Evolutionary conservation across 2,329 filamentous ascomycete species (phyloP).

Genomic region (Sporothrix pseudoabietina): DNA sequence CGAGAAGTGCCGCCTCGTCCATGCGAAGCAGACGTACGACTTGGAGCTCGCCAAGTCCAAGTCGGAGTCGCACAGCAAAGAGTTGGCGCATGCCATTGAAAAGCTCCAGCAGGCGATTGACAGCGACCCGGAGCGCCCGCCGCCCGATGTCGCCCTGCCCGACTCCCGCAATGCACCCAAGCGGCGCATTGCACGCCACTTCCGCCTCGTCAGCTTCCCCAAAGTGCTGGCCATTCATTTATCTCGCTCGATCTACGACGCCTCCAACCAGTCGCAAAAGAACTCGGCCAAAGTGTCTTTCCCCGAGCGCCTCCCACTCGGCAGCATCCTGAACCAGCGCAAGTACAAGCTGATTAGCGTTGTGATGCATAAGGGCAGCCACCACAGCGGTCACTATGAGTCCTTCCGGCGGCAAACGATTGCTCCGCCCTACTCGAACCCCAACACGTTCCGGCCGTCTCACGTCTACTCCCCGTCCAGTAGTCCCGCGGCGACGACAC

Average conservation of each 20-base stretch:
- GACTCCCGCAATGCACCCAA: slow-evolving; percentile 74
- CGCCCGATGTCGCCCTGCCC: slow-evolving; percentile 73
- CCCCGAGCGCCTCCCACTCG: slow-evolving; percentile 81
- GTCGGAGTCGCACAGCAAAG: slow-evolving; percentile 54
- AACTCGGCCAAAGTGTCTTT: slow-evolving; percentile 94
- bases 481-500: slow-evolving; percentile 55
- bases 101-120: slow-evolving; percentile 70
- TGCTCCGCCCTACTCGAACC: slow-evolving; percentile 78
- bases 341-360: slow-evolving; percentile 83
- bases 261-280: slow-evolving; percentile 75
- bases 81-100: slow-evolving; percentile 59
- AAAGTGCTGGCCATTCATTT: slow-evolving; percentile 90
- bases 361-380: slow-evolving; percentile 92
- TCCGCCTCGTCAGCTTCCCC: slow-evolving; percentile 83
- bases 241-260: slow-evolving; percentile 88
- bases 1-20: slow-evolving; percentile 84
- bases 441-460: slow-evolving; percentile 74
- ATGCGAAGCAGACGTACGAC: slow-evolving; percentile 68
- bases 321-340: slow-evolving; percentile 73
- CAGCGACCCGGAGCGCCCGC: slow-evolving; percentile 77
- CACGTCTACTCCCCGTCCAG: slow-evolving; percentile 70
- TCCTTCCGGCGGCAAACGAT: slow-evolving; percentile 87
- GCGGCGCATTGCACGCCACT: slow-evolving; percentile 82
- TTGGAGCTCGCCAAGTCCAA: slow-evolving; percentile 59
- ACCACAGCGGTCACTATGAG: slow-evolving; percentile 96